Conservation (phyloP, 257 asterid genomes). For the Gentiana dahurica region DNA sequence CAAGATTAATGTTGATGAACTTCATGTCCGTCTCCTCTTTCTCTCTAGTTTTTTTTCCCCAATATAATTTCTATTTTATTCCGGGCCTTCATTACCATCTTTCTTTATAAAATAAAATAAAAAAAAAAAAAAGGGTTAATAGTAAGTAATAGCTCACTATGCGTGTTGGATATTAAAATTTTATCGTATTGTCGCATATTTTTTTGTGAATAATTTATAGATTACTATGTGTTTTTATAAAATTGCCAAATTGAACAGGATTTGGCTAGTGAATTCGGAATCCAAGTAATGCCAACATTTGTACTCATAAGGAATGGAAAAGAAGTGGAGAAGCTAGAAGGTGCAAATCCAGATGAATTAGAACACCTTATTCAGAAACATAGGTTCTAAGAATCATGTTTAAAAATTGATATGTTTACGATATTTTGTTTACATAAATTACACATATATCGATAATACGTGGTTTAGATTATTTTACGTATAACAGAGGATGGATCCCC, state of each 20-base stretch:
- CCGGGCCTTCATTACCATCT: background rate
- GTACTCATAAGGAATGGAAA: constrained; percentile 18
- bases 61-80: background rate
- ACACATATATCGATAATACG: too few species aligned
- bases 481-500: too few species aligned
- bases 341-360: constrained; percentile 10
- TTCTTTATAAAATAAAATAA: too few species aligned
- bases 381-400: constrained; percentile 4
- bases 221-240: too few species aligned
- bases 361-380: constrained; percentile 19
- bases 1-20: constrained; percentile 65
- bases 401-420: constrained; percentile 8
- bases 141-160: background rate
- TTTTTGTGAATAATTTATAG: too few species aligned
- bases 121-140: background rate
- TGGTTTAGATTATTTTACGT: too few species aligned
- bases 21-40: constrained; percentile 29
- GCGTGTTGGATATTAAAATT: too few species aligned
- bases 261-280: constrained; percentile 19
- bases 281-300: constrained; percentile 29
- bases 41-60: background rate
- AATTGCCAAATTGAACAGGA: constrained; percentile 11
- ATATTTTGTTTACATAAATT: background rate
- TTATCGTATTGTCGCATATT: too few species aligned
- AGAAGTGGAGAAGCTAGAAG: constrained; percentile 15